Evolutionary conservation across 805 yeast species (phyloP).

Genomic region (Vanderwaltozyma yarrowii): DNA sequence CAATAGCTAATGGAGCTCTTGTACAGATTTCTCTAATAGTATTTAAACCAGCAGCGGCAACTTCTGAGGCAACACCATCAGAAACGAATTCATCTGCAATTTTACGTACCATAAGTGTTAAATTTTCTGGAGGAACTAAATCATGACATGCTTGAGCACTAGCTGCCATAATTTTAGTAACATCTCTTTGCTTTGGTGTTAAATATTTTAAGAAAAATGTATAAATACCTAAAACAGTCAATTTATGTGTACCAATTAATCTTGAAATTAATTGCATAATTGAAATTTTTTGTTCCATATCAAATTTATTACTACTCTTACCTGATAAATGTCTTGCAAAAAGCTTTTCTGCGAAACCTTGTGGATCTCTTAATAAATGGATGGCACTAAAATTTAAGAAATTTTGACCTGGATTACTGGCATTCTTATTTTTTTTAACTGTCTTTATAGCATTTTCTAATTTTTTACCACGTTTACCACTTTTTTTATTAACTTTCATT

Average conservation of each 20-base stretch:
- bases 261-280: constrained; percentile 83
- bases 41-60: constrained; percentile 95
- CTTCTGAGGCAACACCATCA: constrained; percentile 97
- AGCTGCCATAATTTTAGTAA: constrained; percentile 94
- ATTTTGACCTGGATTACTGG: constrained; percentile 40
- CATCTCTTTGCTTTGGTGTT: constrained; percentile 90
- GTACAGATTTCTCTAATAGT: constrained; percentile 88
- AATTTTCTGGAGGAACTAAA: constrained; percentile 90
- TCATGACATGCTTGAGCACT: constrained; percentile 96
- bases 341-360: constrained; percentile 86
- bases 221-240: constrained; percentile 81
- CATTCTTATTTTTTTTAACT: constrained; percentile 50
- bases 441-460: constrained; percentile 63
- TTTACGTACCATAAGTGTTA: constrained; percentile 71
- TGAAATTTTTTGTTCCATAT: constrained; percentile 79
- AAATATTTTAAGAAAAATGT: constrained; percentile 80
- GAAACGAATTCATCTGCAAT: constrained; percentile 96
- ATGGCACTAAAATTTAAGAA: constrained; percentile 90
- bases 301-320: constrained; percentile 58
- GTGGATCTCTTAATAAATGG: constrained; percentile 92
- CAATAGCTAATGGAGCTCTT: constrained; percentile 93
- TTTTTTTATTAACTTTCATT: constrained; percentile 73
- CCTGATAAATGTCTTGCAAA: constrained; percentile 63
- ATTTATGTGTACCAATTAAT: constrained; percentile 87
- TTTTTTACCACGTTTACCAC: constrained; percentile 70